These are phyloP conservation scores for Aspergillus pseudonomiae DNA, from an alignment of 2,329 filamentous ascomycete genomes.

Conservation along the genomic window DNA sequence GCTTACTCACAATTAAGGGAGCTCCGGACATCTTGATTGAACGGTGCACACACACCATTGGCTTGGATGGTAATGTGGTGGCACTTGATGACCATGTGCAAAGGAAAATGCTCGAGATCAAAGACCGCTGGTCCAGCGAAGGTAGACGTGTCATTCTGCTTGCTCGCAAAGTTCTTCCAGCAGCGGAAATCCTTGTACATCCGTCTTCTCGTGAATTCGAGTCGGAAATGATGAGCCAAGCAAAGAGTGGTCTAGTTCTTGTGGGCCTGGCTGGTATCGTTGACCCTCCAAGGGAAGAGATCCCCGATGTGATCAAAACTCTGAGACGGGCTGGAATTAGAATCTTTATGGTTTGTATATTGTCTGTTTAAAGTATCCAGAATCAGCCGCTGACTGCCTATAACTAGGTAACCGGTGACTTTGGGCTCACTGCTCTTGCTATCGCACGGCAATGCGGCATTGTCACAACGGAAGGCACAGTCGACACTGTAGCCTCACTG, in stretches of 20 bases:
- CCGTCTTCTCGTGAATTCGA: slow-evolving; percentile 58
- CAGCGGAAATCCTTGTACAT: slow-evolving; percentile 40
- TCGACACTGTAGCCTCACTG: slow-evolving; percentile 60
- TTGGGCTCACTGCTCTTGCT: slow-evolving; percentile 71
- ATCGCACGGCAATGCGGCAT: slow-evolving; percentile 75
- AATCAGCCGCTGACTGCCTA: slow-evolving; percentile 20
- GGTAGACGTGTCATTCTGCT: slow-evolving; percentile 70
- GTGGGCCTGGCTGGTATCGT: slow-evolving; percentile 62
- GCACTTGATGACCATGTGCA: slow-evolving; percentile 51
- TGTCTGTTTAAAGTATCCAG: slow-evolving; percentile 2
- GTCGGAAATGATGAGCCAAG: slow-evolving; percentile 58
- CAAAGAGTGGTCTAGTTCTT: slow-evolving; percentile 53
- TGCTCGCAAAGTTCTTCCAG: slow-evolving; percentile 61
- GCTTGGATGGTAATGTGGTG: slow-evolving; percentile 57
- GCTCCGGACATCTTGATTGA: slow-evolving; percentile 73
- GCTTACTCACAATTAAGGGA: slow-evolving; percentile 73
- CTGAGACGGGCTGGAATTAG: slow-evolving; percentile 71
- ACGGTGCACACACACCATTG: slow-evolving; percentile 62
- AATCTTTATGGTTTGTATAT: slow-evolving; percentile 69
- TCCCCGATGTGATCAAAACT: slow-evolving; percentile 61
- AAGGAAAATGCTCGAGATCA: slow-evolving; percentile 57
- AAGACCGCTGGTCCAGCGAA: slow-evolving; percentile 69
- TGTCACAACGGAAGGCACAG: slow-evolving; percentile 52
- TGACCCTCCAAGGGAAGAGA: slow-evolving; percentile 63
- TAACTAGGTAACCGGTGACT: slow-evolving; percentile 69